Evolutionary conservation across 2,329 filamentous ascomycete species (phyloP).

Genomic region (Geosmithia putterillii): DNA sequence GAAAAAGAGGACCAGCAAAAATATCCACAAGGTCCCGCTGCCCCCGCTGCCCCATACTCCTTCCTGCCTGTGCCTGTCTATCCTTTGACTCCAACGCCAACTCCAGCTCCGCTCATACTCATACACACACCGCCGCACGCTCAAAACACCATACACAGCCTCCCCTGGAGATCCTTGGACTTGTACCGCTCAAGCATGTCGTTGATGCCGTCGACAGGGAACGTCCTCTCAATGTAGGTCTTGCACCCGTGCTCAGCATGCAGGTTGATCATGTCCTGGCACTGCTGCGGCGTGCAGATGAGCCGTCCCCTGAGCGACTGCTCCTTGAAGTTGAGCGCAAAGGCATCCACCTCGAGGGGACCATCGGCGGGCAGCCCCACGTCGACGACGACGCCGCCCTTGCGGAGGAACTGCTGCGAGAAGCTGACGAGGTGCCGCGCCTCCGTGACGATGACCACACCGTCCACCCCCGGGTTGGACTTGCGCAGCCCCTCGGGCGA

Average conservation of each 20-base stretch:
- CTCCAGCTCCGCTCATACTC: too few relatives aligned
- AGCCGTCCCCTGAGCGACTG: background rate
- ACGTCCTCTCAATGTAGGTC: background rate
- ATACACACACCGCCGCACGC: too few relatives aligned
- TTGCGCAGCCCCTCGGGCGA: background rate
- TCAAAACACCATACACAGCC: background rate
- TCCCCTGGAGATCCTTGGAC: background rate
- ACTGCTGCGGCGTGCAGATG: background rate
- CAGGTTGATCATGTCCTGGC: background rate
- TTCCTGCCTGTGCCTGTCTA: too few relatives aligned
- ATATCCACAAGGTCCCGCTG: too few relatives aligned
- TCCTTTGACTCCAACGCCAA: too few relatives aligned
- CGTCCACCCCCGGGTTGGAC: background rate
- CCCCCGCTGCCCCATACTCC: too few relatives aligned
- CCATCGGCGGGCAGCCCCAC: background rate
- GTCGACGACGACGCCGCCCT: background rate
- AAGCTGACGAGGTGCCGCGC: background rate
- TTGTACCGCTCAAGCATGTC: background rate
- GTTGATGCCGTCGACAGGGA: background rate
- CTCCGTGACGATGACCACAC: background rate
- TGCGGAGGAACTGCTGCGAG: background rate
- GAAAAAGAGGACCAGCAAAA: too few relatives aligned
- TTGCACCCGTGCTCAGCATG: background rate
- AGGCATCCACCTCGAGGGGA: background rate
- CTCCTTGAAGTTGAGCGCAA: background rate